These are phyloP conservation scores for Talaromyces wortmannii DNA, from an alignment of 495 filamentous ascomycete genomes.

Conservation along the genomic window DNA sequence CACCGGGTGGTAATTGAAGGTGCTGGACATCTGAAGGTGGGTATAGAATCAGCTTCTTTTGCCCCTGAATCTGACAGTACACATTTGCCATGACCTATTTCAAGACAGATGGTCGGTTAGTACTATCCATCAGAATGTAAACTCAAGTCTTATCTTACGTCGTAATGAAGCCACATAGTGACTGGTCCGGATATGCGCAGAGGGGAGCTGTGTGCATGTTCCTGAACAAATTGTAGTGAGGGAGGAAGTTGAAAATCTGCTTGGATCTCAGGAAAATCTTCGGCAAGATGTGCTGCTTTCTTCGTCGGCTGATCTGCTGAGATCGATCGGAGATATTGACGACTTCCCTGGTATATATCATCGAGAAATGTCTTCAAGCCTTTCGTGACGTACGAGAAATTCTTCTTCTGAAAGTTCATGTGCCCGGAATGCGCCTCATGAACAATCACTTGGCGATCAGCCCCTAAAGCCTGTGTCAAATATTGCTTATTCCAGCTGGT, in stretches of 20 bases:
- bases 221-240: conserved; percentile 47
- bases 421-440: conserved; percentile 55
- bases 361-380: conserved; percentile 62
- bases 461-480: conserved; percentile 57
- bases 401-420: conserved; percentile 79
- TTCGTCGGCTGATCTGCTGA: conserved; percentile 60
- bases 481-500: conserved; percentile 63
- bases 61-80: conserved; percentile 70
- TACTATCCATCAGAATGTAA: background rate
- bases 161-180: conserved; percentile 90
- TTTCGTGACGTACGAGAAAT: conserved; percentile 70
- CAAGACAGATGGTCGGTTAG: background rate
- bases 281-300: conserved; percentile 56
- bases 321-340: conserved; percentile 70
- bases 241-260: conserved; percentile 65
- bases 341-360: conserved; percentile 51
- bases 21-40: conserved; percentile 67
- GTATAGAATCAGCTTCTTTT: conserved; percentile 68
- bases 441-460: conserved; percentile 59
- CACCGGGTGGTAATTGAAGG: conserved; percentile 65
- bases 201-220: conserved; percentile 71
- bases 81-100: conserved; percentile 78
- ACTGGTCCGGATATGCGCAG: conserved; percentile 76
- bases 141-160: conserved; percentile 42
- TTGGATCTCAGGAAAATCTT: conserved; percentile 65